phyloP scores from a whole-genome alignment of 805 yeast genomes.

The Ogataea haglerorum region DNA sequence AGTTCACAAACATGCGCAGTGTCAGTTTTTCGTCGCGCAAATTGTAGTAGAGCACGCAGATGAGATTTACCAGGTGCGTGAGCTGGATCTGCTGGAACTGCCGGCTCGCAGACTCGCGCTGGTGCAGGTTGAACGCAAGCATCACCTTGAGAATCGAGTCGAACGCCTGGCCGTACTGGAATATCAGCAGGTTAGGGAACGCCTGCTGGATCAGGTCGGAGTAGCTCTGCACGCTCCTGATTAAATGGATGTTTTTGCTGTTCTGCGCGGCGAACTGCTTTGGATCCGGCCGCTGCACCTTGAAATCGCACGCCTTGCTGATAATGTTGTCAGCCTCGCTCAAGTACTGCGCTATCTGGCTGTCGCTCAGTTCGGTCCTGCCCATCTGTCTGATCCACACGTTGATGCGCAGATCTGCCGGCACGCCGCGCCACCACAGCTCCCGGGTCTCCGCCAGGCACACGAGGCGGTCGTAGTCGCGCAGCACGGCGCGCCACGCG shows the following conservation, averaged over 20 bases:
- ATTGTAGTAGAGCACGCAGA: slow-evolving; percentile 27
- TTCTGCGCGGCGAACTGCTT: slow-evolving; percentile 16
- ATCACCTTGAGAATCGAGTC: slow-evolving; percentile 28
- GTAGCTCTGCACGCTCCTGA: slow-evolving; percentile 22
- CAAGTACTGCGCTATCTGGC: slow-evolving; percentile 14
- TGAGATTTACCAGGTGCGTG: slow-evolving; percentile 20
- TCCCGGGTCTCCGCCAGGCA: slow-evolving; percentile 43
- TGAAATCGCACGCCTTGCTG: slow-evolving; percentile 31
- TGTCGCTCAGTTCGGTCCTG: slow-evolving; percentile 25
- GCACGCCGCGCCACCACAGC: slow-evolving; percentile 61
- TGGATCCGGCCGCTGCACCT: slow-evolving; percentile 13
- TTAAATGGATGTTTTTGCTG: slow-evolving; percentile 7
- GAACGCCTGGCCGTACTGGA: slow-evolving; percentile 31
- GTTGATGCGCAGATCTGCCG: slow-evolving; percentile 38
- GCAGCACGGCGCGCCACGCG: slow-evolving; percentile 43
- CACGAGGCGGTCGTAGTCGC: slow-evolving; percentile 34
- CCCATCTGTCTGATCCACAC: slow-evolving; percentile 53
- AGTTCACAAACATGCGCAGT: slow-evolving; percentile 24
- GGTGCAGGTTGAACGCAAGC: slow-evolving; percentile 20
- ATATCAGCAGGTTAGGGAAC: slow-evolving; percentile 28
- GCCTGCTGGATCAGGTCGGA: slow-evolving; percentile 24
- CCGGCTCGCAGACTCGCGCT: slow-evolving; percentile 5
- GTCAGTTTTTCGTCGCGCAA: slow-evolving; percentile 23
- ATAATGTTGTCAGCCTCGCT: slow-evolving; percentile 21
- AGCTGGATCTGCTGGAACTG: slow-evolving; percentile 13